Evolutionary conservation across 345 rosid species (phyloP).

Genomic region (Citrus maxima): DNA sequence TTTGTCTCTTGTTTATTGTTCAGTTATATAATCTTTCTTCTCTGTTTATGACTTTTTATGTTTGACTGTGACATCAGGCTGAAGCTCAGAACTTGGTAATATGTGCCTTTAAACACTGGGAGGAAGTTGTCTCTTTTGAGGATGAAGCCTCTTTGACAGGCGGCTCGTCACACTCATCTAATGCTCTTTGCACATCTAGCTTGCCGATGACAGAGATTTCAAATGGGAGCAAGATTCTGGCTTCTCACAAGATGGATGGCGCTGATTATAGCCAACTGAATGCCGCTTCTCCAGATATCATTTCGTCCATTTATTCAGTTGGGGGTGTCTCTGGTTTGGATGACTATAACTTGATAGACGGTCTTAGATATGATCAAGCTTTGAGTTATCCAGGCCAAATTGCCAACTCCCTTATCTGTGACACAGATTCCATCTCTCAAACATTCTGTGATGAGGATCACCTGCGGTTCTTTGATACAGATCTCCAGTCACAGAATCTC

Average conservation of each 20-base stretch:
- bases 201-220: conserved; percentile 41
- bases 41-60: conserved; percentile 19
- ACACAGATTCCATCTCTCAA: conserved; percentile 42
- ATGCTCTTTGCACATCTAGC: conserved; percentile 31
- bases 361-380: conserved; percentile 51
- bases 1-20: neutral
- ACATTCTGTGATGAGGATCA: conserved; percentile 73
- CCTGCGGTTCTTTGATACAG: conserved; percentile 51
- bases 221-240: conserved; percentile 30
- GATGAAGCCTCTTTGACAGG: conserved; percentile 51
- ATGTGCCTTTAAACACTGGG: conserved; percentile 64
- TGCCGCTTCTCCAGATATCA: conserved; percentile 57
- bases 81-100: conserved; percentile 65
- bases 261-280: conserved; percentile 56
- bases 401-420: conserved; percentile 44
- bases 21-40: conserved; percentile 6
- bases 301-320: conserved; percentile 60
- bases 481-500: conserved; percentile 38
- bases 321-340: conserved; percentile 55
- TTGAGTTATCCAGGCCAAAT: conserved; percentile 47
- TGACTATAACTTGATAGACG: conserved; percentile 55
- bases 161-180: conserved; percentile 36
- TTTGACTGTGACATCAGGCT: conserved; percentile 38
- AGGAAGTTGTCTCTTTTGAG: conserved; percentile 60
- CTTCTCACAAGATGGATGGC: conserved; percentile 47